phyloP scores from a whole-genome alignment of 306 rosid species.

The Lathyrus tuberosus region DNA sequence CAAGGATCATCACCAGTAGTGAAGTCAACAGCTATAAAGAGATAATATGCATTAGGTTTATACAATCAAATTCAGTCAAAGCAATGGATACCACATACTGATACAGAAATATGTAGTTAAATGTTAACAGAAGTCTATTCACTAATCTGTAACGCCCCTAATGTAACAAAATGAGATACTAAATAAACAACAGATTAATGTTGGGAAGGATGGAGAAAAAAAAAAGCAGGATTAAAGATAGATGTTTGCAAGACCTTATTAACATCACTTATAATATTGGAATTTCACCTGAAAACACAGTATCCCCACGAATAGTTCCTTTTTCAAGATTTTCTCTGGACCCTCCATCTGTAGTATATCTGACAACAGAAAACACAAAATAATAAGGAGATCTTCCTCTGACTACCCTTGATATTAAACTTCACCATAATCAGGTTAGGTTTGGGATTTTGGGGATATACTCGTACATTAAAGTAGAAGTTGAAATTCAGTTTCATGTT shows the following conservation, averaged over 20 bases:
- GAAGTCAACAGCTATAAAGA: slow-evolving; percentile 85
- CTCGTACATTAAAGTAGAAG: slow-evolving; percentile 17
- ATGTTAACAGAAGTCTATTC: neutral
- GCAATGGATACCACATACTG: slow-evolving; percentile 20
- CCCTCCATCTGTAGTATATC: slow-evolving; percentile 99
- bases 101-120: neutral
- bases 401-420: slow-evolving; percentile 1
- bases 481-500: slow-evolving; percentile 28
- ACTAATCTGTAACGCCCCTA: neutral
- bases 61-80: slow-evolving; percentile 19
- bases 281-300: slow-evolving; percentile 73
- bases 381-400: slow-evolving; percentile 13
- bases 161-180: neutral
- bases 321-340: slow-evolving; percentile 73
- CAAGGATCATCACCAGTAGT: slow-evolving; percentile 78
- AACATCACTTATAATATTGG: slow-evolving; percentile 24
- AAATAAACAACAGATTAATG: neutral
- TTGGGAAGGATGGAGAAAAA: neutral
- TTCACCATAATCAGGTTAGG: neutral
- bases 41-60: slow-evolving; percentile 35
- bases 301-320: slow-evolving; percentile 86
- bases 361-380: slow-evolving; percentile 39
- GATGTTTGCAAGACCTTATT: slow-evolving; percentile 7
- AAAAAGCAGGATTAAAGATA: neutral
- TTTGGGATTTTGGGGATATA: neutral